Conservation (phyloP, 768 basidiomycete genomes). For the Cyclocybe cylindracea region DNA sequence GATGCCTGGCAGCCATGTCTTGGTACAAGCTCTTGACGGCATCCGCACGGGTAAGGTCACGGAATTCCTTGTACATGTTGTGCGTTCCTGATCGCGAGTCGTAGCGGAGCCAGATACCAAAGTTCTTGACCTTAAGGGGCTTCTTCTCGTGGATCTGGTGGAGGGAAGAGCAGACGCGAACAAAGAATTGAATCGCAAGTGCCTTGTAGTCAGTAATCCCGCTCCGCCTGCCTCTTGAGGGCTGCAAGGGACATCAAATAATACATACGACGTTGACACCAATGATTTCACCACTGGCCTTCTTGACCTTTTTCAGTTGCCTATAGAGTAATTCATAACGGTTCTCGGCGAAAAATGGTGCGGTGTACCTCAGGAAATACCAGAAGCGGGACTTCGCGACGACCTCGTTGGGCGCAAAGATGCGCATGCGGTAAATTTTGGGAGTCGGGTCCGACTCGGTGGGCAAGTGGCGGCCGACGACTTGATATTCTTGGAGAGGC, state of each 20-base stretch:
- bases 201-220: slow-evolving; percentile 53
- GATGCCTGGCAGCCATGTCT: slow-evolving; percentile 99
- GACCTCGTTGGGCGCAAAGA: slow-evolving; percentile 98
- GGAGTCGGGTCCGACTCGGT: slow-evolving; percentile 91
- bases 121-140: slow-evolving; percentile 99
- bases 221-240: slow-evolving; percentile 86
- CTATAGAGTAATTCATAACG: slow-evolving; percentile 34
- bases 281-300: slow-evolving; percentile 98
- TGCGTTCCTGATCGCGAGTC: slow-evolving; percentile 99
- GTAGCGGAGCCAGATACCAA: slow-evolving; percentile 99
- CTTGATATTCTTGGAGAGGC: slow-evolving; percentile 90
- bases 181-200: slow-evolving; percentile 23
- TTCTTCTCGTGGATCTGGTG: slow-evolving; percentile 95
- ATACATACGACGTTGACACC: slow-evolving; percentile 95
- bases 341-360: not conserved
- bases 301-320: slow-evolving; percentile 99
- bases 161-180: slow-evolving; percentile 25
- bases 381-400: slow-evolving; percentile 99
- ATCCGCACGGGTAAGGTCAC: slow-evolving; percentile 90
- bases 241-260: slow-evolving; percentile 66
- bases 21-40: slow-evolving; percentile 98
- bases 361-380: slow-evolving; percentile 90
- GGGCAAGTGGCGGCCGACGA: slow-evolving; percentile 96
- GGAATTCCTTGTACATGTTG: slow-evolving; percentile 99
- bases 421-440: slow-evolving; percentile 99